phyloP scores from a whole-genome alignment of 2,329 filamentous ascomycete genomes.

The Nannizziopsis barbatae region DNA sequence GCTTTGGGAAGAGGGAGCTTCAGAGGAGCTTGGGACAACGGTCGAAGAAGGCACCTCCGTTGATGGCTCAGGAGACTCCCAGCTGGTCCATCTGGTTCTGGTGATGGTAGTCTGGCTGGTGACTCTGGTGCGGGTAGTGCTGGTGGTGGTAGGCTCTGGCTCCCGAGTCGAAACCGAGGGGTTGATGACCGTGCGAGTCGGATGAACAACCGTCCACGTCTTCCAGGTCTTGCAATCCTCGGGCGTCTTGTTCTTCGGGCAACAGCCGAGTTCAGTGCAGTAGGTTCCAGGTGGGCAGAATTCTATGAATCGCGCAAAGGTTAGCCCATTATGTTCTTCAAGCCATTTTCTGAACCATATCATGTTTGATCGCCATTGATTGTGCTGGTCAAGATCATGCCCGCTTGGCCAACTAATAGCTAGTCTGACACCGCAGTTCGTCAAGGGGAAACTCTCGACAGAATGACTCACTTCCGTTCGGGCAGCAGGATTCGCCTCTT shows the following conservation, averaged over 20 bases:
- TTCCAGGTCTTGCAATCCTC: conserved; percentile 6
- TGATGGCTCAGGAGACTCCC: no score
- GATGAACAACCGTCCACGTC: background rate
- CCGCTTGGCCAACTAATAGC: background rate
- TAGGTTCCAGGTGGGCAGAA: conserved; percentile 9
- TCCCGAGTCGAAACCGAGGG: background rate
- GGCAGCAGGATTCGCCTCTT: conserved; percentile 11
- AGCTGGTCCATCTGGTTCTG: no score
- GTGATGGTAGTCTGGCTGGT: background rate
- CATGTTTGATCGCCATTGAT: background rate
- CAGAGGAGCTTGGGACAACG: background rate
- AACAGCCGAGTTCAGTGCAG: conserved; percentile 10
- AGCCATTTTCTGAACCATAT: no score
- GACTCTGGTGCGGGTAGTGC: background rate
- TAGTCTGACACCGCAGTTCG: background rate
- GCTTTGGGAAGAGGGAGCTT: background rate
- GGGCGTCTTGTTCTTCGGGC: conserved; percentile 4
- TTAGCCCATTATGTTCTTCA: no score
- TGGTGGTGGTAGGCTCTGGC: conserved; percentile 1
- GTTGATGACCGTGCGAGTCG: background rate
- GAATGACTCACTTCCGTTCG: conserved; percentile 11
- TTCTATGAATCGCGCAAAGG: background rate
- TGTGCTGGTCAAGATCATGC: background rate
- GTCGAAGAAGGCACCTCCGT: background rate
- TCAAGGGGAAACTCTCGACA: background rate